Evolutionary conservation across 2,329 filamentous ascomycete genomes (phyloP).

Genomic region (Elsinoe necatrix): DNA sequence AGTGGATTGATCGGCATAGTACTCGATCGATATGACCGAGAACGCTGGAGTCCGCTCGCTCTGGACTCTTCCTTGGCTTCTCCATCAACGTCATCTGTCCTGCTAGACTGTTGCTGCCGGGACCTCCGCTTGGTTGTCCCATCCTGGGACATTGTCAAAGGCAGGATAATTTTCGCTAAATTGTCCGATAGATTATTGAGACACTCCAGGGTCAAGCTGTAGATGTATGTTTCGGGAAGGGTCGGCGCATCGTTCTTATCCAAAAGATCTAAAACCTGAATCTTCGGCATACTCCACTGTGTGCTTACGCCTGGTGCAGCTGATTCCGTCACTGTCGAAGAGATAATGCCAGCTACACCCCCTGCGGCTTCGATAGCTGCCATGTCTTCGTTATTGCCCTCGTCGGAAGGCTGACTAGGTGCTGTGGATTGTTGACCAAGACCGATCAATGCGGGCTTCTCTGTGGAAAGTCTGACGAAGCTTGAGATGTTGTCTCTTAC

Average conservation of each 20-base stretch:
- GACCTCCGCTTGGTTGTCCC: conserved; percentile 36
- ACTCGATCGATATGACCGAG: conserved; percentile 62
- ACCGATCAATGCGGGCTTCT: conserved; percentile 82
- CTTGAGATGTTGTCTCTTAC: conserved; percentile 75
- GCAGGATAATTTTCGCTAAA: conserved; percentile 85
- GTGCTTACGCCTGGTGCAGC: conserved; percentile 70
- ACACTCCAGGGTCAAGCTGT: conserved; percentile 79
- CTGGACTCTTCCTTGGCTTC: conserved; percentile 29
- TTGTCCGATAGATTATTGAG: conserved; percentile 86
- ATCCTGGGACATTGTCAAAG: conserved; percentile 77
- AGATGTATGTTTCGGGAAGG: conserved; percentile 88
- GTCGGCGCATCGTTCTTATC: conserved; percentile 80
- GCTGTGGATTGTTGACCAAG: conserved; percentile 82
- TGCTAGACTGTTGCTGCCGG: conserved; percentile 26
- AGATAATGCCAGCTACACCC: conserved; percentile 79
- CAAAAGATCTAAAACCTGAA: conserved; percentile 85
- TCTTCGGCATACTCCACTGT: conserved; percentile 82
- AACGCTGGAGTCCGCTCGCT: conserved; percentile 37
- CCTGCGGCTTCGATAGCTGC: conserved; percentile 75
- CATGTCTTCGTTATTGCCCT: conserved; percentile 60
- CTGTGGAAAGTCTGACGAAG: conserved; percentile 85
- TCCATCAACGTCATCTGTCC: conserved; percentile 36
- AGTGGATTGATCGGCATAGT: conserved; percentile 80
- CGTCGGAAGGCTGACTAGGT: conserved; percentile 54
- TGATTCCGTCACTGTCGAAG: conserved; percentile 57